Evolutionary conservation across 2,329 filamentous ascomycete species (phyloP).

Genomic region (Fusarium burgessii): DNA sequence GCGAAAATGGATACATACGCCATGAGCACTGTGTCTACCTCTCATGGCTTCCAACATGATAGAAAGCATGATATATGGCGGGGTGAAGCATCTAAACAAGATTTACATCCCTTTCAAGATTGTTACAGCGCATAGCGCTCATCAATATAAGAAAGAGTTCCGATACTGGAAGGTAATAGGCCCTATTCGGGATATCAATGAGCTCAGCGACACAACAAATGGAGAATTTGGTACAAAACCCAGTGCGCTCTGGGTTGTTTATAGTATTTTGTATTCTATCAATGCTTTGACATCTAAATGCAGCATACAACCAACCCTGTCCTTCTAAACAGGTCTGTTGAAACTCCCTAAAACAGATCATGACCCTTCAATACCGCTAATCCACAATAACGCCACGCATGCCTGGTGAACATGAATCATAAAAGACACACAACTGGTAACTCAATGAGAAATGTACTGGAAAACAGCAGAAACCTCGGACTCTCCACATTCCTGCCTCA

Average conservation of each 20-base stretch:
- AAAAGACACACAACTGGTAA: neutral
- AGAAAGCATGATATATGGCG: neutral
- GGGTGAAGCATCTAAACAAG: neutral
- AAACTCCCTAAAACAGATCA: conserved; percentile 20
- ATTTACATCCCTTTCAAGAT: neutral
- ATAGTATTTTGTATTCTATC: neutral
- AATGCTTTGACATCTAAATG: neutral
- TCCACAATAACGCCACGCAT: conserved; percentile 28
- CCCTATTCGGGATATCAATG: neutral
- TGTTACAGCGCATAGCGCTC: neutral
- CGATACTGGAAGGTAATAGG: neutral
- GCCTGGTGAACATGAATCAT: conserved; percentile 26
- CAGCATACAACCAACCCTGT: neutral
- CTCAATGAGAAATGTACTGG: conserved; percentile 93
- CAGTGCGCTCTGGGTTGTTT: neutral
- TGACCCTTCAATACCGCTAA: conserved; percentile 7
- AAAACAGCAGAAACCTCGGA: conserved; percentile 92
- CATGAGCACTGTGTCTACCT: conserved; percentile 3
- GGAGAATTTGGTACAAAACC: neutral
- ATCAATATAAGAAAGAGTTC: neutral
- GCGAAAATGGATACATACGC: accelerated
- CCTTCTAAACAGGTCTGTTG: neutral
- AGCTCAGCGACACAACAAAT: neutral
- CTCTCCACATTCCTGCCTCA: conserved; percentile 86
- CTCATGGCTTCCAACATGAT: neutral